Evolutionary conservation across 208 protist species (phyloP).

Genomic region (Trypanosoma grayi): DNA sequence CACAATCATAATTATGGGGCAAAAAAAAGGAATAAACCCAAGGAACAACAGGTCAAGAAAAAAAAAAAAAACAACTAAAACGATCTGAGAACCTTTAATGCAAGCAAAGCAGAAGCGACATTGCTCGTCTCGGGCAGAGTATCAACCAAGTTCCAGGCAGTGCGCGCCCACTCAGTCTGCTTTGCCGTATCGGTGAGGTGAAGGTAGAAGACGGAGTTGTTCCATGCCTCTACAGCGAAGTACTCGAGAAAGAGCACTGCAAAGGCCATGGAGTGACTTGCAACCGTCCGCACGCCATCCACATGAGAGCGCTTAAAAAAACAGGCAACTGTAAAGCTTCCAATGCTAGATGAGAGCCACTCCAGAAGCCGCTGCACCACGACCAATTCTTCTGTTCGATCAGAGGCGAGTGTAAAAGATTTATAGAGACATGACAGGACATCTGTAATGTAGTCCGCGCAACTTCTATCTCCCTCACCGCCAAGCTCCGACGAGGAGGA

Average conservation of each 20-base stretch:
- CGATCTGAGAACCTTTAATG: slow-evolving; percentile 12
- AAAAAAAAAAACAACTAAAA: slow-evolving; percentile 13
- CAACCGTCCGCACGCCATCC: background rate
- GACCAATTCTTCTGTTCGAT: slow-evolving; percentile 18
- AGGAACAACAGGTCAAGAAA: background rate
- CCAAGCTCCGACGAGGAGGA: background rate
- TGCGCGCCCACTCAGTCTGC: slow-evolving; percentile 19
- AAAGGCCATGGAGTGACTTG: slow-evolving; percentile 15
- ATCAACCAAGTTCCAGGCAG: slow-evolving; percentile 22
- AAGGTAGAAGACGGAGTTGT: slow-evolving; percentile 48
- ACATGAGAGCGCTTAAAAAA: slow-evolving; percentile 6
- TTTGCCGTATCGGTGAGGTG: slow-evolving; percentile 14
- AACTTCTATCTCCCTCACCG: background rate
- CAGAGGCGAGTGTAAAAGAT: slow-evolving; percentile 17
- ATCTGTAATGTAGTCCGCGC: slow-evolving; percentile 4
- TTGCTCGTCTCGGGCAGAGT: slow-evolving; percentile 10
- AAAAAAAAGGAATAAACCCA: slow-evolving; percentile 19
- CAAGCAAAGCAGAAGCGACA: slow-evolving; percentile 16
- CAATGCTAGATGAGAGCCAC: slow-evolving; percentile 8
- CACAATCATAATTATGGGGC: background rate
- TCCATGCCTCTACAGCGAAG: slow-evolving; percentile 80
- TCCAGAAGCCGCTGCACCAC: slow-evolving; percentile 10
- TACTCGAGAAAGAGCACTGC: slow-evolving; percentile 39
- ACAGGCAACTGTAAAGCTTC: slow-evolving; percentile 8
- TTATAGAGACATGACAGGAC: slow-evolving; percentile 26